Evolutionary conservation across 2,329 filamentous ascomycete genomes (phyloP), one percentile per base, ranked within the genome.

Genomic region (Aspergillus melleus): DNA sequence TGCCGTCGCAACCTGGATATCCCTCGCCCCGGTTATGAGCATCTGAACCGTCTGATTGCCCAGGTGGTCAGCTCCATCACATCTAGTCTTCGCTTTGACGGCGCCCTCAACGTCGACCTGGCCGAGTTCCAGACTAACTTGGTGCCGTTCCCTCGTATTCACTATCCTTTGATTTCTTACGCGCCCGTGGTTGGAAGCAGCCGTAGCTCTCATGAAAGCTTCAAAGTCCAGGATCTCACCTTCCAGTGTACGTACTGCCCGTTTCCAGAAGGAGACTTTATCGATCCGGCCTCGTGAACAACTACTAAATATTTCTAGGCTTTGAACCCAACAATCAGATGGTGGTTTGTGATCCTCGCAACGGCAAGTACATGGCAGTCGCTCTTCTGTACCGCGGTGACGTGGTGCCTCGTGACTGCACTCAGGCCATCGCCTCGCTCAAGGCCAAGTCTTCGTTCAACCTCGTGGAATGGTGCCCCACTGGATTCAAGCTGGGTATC

Each of bases 181-280:
- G 85, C 86, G 1, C 86, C 86, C 2, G 85, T 89, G 57, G 81
- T 88, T 60, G 85, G 83, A 30, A 86, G 87, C 60, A 83, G 85
- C 81, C 91, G 90, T 85, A 91, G 89, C 77, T 86, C 88, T 52
- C 91, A 95, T 74, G 91, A 95, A 82, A 91, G 89, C 82, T 93
- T 93, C 86, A 92, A 91, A 83, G 88, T 92, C 57, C 84, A 87
- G 63, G 91, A 95, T 64, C 77, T 89, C 66, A 88, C 86, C 64
- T 83, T 86, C 70, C 85, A 88, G 73, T 87, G 85, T 86, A 78
- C 24, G 72, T 70, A 16, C 20, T 39, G 1, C 19, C n/a, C 11
- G 14, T 10, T 26, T 22, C 2, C 19, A 19, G 26, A 16, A 14
- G 10, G 6, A 42, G 16, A 16, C 14, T 12, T n/a, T 11, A 12